Base-by-base conservation (phyloP, 2,329 filamentous ascomycete species). In the Fusarium ambrosium region DNA sequence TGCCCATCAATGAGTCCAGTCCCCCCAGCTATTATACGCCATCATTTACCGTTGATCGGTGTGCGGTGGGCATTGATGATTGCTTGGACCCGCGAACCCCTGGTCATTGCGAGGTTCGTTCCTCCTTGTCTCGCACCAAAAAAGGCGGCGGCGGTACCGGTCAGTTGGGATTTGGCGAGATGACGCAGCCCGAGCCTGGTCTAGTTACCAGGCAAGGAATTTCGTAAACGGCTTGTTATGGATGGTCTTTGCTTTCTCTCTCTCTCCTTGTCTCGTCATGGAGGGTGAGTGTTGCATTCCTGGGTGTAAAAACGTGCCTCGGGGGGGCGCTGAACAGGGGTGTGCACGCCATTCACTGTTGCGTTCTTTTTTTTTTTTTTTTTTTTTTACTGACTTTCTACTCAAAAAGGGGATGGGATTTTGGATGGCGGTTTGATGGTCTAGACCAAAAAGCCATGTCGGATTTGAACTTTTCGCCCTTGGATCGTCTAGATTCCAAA, bases 141-240 rank as follows among this genome's bases (percentile, higher is more conserved):
- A 29, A 20, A 27, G 32, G 32, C 32, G 32, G 32, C 66, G 60
- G 66, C 66, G 58, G 73, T 75, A 73, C 76, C 76, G 43, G 20
- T 22, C 61, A 58, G 73, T 64, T 78, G 69, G 67, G 72, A 72
- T 74, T 74, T 73, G 72, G 61, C 64, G 70, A 78, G 67, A 76
- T 61, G 65, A 63, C 45, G 56, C 61, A 58, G 64, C 37, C 66
- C 55, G 27, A 29, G 27, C 27, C 27, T 29, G 27, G 27, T 29
- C 27, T 29, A 55, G 37, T 39, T 45, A 62, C 43, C 45, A 69
- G 48, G 68, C 55, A 39, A 71, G 68, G 24, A 61, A 66, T 53
- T 59, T 63, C 68, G 58, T 63, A 65, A 67, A 39, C 32, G 24
- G 32, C 48, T 53, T n/a, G 48, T 53, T n/a, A 13, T 53, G 48